These are phyloP conservation scores for Blastobotrys chiropterorum DNA, from an alignment of 805 yeast genomes.

Conservation along the genomic window DNA sequence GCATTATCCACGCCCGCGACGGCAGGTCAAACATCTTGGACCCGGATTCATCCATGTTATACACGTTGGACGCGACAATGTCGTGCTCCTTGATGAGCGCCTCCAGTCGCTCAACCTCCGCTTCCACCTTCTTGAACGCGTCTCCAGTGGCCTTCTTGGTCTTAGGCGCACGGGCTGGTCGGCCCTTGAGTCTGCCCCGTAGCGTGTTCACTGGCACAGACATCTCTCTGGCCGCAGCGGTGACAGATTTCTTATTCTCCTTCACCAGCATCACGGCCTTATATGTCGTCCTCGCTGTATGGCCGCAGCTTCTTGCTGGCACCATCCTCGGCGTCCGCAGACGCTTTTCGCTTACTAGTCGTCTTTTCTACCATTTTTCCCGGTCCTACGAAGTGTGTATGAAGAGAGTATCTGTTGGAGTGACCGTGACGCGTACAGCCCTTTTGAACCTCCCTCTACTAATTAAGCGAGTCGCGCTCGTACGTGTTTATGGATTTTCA, in stretches of 20 bases:
- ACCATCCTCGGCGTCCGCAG: not conserved
- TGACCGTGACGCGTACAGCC: no score
- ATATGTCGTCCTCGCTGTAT: not conserved
- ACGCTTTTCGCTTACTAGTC: no score
- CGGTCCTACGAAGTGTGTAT: no score
- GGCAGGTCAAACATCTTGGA: not conserved
- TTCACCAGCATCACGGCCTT: not conserved
- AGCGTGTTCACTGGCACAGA: not conserved
- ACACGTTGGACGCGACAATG: not conserved
- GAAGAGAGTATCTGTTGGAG: no score
- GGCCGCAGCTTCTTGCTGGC: not conserved
- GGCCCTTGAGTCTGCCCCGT: not conserved
- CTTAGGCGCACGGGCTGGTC: not conserved
- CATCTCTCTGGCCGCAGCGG: not conserved
- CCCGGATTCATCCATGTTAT: not conserved
- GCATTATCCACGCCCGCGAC: not conserved
- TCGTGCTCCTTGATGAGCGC: not conserved
- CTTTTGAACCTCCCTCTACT: no score
- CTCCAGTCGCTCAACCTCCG: not conserved
- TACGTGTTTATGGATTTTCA: no score
- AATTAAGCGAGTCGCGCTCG: no score
- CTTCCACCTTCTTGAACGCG: not conserved
- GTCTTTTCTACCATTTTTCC: no score
- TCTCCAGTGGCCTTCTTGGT: not conserved
- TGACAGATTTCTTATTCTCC: not conserved